phyloP scores from a whole-genome alignment of 2,329 filamentous ascomycete genomes.

The Penicillium italicum region DNA sequence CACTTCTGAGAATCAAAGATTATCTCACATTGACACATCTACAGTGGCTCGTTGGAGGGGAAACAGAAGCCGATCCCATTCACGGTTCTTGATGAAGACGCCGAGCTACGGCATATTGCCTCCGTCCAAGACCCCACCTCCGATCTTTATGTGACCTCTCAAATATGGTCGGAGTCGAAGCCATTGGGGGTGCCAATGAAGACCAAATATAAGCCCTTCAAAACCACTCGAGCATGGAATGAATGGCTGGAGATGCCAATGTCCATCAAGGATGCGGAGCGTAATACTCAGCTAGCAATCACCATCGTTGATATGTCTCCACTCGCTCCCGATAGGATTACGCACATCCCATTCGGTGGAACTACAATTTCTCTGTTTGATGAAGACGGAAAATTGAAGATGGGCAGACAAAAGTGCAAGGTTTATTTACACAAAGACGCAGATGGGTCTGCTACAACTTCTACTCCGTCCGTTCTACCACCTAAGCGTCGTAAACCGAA shows the following conservation, averaged over 20 bases:
- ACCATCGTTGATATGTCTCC: constrained; percentile 94
- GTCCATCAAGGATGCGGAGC: constrained; percentile 74
- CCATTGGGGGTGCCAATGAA: constrained; percentile 87
- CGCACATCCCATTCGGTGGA: constrained; percentile 88
- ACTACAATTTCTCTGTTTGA: constrained; percentile 93
- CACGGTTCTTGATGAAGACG: constrained; percentile 72
- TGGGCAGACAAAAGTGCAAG: constrained; percentile 86
- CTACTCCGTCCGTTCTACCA: constrained; percentile 67
- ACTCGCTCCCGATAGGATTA: constrained; percentile 62
- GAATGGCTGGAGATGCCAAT: constrained; percentile 92
- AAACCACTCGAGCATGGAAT: constrained; percentile 72
- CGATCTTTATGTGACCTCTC: constrained; percentile 87
- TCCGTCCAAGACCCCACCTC: constrained; percentile 79
- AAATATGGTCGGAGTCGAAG: constrained; percentile 95
- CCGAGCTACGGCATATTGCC: constrained; percentile 80
- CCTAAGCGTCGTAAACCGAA: constrained; percentile 53
- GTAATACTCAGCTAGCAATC: constrained; percentile 80
- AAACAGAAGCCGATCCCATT: constrained; percentile 70
- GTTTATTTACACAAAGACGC: constrained; percentile 78
- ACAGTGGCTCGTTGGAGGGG: constrained; percentile 71
- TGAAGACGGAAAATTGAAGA: constrained; percentile 82
- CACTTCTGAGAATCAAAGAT: neutral
- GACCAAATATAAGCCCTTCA: constrained; percentile 89
- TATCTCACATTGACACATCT: constrained; percentile 8
- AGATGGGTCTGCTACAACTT: constrained; percentile 76